phyloP scores from a whole-genome alignment of 345 rosid genomes.

The Melastoma malabathricum region DNA sequence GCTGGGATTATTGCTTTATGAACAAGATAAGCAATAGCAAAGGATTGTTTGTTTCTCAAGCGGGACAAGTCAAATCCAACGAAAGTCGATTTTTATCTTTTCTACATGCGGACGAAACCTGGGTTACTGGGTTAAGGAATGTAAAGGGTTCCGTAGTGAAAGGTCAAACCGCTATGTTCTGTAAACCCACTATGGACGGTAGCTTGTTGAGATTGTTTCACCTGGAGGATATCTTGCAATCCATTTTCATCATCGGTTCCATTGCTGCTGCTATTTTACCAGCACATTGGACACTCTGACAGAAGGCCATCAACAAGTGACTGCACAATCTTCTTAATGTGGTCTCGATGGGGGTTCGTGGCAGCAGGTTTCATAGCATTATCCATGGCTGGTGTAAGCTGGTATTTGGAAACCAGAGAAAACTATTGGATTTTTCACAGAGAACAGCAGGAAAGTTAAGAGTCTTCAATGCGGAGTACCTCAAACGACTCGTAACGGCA shows the following conservation, averaged over 20 bases:
- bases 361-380: conserved; percentile 48
- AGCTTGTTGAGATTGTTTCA: conserved; percentile 73
- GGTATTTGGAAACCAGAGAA: no score
- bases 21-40: conserved; percentile 45
- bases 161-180: conserved; percentile 49
- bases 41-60: conserved; percentile 48
- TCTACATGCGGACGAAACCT: conserved; percentile 83
- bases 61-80: conserved; percentile 54
- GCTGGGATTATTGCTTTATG: conserved; percentile 71
- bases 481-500: no score
- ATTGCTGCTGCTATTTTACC: conserved; percentile 86
- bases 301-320: conserved; percentile 35
- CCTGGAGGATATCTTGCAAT: conserved; percentile 64
- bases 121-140: conserved; percentile 68
- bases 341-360: conserved; percentile 62
- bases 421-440: no score
- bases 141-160: conserved; percentile 15
- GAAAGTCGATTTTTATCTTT: conserved; percentile 69
- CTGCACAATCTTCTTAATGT: conserved; percentile 33
- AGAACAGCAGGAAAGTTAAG: no score
- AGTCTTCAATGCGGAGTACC: no score
- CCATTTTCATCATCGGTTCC: conserved; percentile 73
- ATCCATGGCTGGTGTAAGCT: conserved; percentile 40
- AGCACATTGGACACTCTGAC: conserved; percentile 74
- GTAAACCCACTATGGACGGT: conserved; percentile 64